These are phyloP conservation scores for Salvia sclarea DNA, from an alignment of 305 asterid species.

Conservation along the genomic window DNA sequence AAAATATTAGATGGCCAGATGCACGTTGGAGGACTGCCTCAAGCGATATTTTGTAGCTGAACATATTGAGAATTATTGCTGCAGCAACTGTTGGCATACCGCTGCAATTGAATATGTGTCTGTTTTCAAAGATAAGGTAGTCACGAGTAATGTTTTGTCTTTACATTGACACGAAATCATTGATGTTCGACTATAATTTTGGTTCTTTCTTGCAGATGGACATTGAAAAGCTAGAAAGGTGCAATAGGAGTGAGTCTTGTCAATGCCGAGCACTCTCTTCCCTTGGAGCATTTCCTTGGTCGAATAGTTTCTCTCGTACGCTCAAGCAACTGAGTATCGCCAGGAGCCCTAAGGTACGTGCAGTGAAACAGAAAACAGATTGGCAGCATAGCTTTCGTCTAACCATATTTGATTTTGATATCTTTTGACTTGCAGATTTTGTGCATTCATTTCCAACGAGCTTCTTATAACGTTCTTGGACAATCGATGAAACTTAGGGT, in stretches of 20 bases:
- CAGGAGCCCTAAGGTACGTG: conserved; percentile 67
- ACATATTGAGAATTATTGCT: conserved; percentile 66
- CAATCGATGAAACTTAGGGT: conserved; percentile 77
- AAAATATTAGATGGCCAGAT: conserved; percentile 58
- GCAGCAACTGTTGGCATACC: conserved; percentile 90
- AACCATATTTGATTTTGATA: not conserved
- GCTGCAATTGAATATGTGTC: conserved; percentile 66
- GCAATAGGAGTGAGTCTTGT: conserved; percentile 69
- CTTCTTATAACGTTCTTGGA: conserved; percentile 72
- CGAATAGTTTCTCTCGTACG: conserved; percentile 65
- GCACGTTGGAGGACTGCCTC: conserved; percentile 76
- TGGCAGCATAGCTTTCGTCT: not conserved
- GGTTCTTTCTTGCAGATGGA: conserved; percentile 54
- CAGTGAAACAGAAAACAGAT: not conserved
- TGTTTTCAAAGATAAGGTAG: conserved; percentile 59
- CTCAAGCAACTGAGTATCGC: conserved; percentile 73
- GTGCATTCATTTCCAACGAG: conserved; percentile 90
- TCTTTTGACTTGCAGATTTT: conserved; percentile 64
- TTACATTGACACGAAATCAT: not conserved
- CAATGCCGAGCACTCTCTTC: conserved; percentile 66
- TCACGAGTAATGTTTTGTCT: no score
- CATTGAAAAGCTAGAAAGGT: conserved; percentile 53
- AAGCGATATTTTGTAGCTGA: conserved; percentile 66
- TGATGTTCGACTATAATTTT: not conserved
- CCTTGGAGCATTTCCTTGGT: conserved; percentile 74